Percentiles rank a stretch among this genome's conserved stretches.
These are phyloP conservation scores for Geotrichum klebahnii DNA, from an alignment of 1,139 yeast genomes.

Conservation along the genomic window DNA sequence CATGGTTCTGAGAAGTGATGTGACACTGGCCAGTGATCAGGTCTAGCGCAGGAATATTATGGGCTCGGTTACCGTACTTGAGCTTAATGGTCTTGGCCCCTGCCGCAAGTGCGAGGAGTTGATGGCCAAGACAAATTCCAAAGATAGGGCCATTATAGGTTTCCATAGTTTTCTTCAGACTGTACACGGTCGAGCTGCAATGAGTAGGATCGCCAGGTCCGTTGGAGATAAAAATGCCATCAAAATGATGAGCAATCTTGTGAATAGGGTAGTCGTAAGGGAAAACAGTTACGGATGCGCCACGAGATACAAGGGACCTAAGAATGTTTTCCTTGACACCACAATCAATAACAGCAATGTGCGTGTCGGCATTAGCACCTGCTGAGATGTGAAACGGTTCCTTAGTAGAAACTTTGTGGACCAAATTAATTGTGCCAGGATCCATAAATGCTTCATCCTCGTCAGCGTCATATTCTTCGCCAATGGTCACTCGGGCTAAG, in stretches of 20 bases:
- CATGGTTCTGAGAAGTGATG: slow-evolving; percentile 97
- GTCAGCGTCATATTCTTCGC: slow-evolving; percentile 85
- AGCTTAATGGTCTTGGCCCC: slow-evolving; percentile 91
- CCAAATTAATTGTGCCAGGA: slow-evolving; percentile 88
- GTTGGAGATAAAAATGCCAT: slow-evolving; percentile 89
- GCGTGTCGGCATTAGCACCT: slow-evolving; percentile 52
- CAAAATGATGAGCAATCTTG: slow-evolving; percentile 85
- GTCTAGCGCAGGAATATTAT: slow-evolving; percentile 93
- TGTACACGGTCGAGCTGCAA: slow-evolving; percentile 73
- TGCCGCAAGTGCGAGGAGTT: slow-evolving; percentile 85
- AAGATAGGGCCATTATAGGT: slow-evolving; percentile 77
- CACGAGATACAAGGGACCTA: slow-evolving; percentile 88
- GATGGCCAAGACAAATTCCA: slow-evolving; percentile 97
- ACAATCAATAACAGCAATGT: slow-evolving; percentile 91
- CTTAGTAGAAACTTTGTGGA: slow-evolving; percentile 90
- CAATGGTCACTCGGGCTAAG: slow-evolving; percentile 81
- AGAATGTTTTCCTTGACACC: slow-evolving; percentile 97
- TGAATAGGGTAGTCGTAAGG: slow-evolving; percentile 93
- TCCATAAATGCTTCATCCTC: slow-evolving; percentile 89
- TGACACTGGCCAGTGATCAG: slow-evolving; percentile 87
- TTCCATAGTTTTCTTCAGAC: slow-evolving; percentile 69
- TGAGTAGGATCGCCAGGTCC: slow-evolving; percentile 99
- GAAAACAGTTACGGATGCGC: slow-evolving; percentile 92
- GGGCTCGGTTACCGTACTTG: slow-evolving; percentile 98
- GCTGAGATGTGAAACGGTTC: slow-evolving; percentile 85